Evolutionary conservation across 2,329 filamentous ascomycete species (phyloP).

Genomic region (Colletotrichum nymphaeae): DNA sequence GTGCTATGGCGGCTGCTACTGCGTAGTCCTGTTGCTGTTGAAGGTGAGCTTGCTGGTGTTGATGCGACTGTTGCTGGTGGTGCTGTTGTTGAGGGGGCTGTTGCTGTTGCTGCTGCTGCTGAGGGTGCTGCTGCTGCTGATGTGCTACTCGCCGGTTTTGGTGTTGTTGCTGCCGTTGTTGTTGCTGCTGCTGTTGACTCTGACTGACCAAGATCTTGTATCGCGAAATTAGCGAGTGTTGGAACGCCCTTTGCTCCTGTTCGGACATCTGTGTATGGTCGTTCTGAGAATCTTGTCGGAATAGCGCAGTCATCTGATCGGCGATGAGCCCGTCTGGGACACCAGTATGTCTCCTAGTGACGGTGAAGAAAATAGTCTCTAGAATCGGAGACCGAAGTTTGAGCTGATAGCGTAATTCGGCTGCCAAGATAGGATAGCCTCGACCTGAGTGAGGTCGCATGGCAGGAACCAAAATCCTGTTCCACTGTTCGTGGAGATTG

Average conservation of each 20-base stretch:
- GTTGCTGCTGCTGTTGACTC: not conserved
- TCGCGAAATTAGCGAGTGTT: slow-evolving; percentile 12
- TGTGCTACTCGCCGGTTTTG: not conserved
- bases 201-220: slow-evolving; percentile 14
- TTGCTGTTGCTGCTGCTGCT: not conserved
- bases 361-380: slow-evolving; percentile 65
- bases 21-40: not conserved
- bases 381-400: slow-evolving; percentile 61
- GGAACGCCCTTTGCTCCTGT: slow-evolving; percentile 1
- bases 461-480: slow-evolving; percentile 43
- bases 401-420: slow-evolving; percentile 63
- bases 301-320: slow-evolving; percentile 44
- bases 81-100: not conserved
- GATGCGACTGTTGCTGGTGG: not conserved
- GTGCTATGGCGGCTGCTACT: not conserved
- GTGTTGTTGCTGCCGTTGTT: not conserved
- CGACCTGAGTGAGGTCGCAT: slow-evolving; percentile 44
- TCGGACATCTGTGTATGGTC: slow-evolving; percentile 23
- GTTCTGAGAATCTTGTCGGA: slow-evolving; percentile 36
- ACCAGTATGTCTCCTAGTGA: slow-evolving; percentile 59
- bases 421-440: slow-evolving; percentile 65
- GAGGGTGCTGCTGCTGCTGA: not conserved
- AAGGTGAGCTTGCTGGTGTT: not conserved
- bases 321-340: slow-evolving; percentile 48
- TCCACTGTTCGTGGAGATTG: slow-evolving; percentile 55